phyloP scores from a whole-genome alignment of 139 green algal species.

The Closterium sp. region DNA sequence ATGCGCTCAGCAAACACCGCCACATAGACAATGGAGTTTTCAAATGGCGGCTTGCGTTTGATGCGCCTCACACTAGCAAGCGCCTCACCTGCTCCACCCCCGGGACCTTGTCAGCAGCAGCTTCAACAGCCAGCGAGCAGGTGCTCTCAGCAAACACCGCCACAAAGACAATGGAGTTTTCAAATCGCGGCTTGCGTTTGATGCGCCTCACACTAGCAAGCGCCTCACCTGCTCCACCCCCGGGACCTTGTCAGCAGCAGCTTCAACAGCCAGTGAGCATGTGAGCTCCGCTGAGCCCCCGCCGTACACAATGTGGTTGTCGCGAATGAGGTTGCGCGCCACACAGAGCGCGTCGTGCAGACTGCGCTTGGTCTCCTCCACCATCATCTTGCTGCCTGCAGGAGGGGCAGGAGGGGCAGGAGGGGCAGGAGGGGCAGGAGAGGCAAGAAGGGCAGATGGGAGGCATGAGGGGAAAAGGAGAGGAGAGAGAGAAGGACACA shows the following conservation, averaged over 20 bases:
- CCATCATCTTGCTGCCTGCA: conserved; percentile 91
- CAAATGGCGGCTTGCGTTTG: no score
- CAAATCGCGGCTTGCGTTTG: no score
- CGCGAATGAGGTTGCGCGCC: conserved; percentile 93
- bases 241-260: conserved; percentile 74
- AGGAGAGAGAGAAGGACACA: no score
- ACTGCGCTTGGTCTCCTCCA: conserved; percentile 91
- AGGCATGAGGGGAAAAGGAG: no score
- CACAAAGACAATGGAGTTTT: conserved; percentile 96
- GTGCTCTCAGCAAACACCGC: conserved; percentile 45
- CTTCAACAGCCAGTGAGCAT: conserved; percentile 85
- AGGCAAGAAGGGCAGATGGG: not conserved
- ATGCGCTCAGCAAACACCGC: conserved; percentile 86
- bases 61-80: not conserved
- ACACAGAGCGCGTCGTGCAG: conserved; percentile 98
- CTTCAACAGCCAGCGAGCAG: not conserved
- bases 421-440: not conserved
- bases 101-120: no score
- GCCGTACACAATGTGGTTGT: conserved; percentile 97
- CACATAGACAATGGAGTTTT: not conserved
- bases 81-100: not conserved
- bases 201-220: not conserved
- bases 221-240: conserved; percentile 56
- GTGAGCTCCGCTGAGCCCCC: conserved; percentile 92
- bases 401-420: not conserved